Conservation (phyloP, 306 rosid genomes). For the Prunus davidiana region DNA sequence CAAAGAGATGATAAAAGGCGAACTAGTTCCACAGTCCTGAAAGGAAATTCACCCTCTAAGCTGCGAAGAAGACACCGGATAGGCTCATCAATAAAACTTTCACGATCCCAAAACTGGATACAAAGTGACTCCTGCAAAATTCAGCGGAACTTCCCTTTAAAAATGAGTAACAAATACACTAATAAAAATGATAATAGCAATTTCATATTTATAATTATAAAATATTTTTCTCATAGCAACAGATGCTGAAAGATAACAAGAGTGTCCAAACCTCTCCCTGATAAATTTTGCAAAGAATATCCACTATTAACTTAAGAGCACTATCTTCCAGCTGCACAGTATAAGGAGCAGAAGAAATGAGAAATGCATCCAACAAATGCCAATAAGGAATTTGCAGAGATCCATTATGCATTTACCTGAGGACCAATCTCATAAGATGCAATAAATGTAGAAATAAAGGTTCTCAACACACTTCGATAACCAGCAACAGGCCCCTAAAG, state of each 20-base stretch:
- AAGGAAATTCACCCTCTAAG: constrained; percentile 85
- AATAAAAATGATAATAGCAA: background rate
- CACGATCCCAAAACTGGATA: constrained; percentile 94
- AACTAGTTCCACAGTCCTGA: constrained; percentile 63
- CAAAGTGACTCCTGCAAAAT: constrained; percentile 87
- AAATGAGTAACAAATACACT: constrained; percentile 15
- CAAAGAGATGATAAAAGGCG: constrained; percentile 82
- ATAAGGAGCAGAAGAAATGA: constrained; percentile 36
- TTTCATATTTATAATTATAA: background rate
- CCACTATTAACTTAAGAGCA: constrained; percentile 59
- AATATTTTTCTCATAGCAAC: background rate
- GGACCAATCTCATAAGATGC: constrained; percentile 89
- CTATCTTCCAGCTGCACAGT: constrained; percentile 64
- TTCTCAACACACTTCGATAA: constrained; percentile 84
- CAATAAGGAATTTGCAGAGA: constrained; percentile 21
- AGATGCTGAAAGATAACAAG: constrained; percentile 29
- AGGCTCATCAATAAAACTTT: constrained; percentile 84
- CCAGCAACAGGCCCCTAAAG: constrained; percentile 73
- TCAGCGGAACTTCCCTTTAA: constrained; percentile 19
- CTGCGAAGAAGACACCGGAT: constrained; percentile 76
- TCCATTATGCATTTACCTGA: constrained; percentile 50
- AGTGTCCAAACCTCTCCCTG: constrained; percentile 90
- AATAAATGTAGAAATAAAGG: constrained; percentile 81
- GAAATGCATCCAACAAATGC: constrained; percentile 18
- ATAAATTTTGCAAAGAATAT: constrained; percentile 81